Evolutionary conservation across 2,329 filamentous ascomycete species (phyloP).

Genomic region (Neonectria hederae): DNA sequence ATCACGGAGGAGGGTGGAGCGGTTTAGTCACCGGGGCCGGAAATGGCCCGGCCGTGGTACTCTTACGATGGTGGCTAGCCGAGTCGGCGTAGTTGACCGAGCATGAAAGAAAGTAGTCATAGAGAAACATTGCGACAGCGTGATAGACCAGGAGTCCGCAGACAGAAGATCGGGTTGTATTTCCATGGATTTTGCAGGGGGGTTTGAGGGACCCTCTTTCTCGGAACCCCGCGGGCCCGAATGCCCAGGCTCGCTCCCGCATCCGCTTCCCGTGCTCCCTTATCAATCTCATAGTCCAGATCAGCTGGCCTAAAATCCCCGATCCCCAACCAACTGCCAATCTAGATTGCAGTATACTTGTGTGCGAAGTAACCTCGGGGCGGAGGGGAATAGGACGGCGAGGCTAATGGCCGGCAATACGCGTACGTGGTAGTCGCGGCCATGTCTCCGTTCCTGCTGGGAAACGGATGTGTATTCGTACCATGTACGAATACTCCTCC

Average conservation of each 20-base stretch:
- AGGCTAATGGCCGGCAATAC: slow-evolving; percentile 19
- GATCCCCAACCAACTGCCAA: slow-evolving; percentile 4
- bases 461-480: slow-evolving; percentile 3
- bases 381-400: slow-evolving; percentile 11
- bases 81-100: slow-evolving; percentile 18
- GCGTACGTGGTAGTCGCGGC: background rate
- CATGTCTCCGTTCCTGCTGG: background rate
- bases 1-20: slow-evolving; percentile 2
- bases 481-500: background rate
- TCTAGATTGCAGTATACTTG: background rate
- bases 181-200: background rate
- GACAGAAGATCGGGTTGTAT: background rate
- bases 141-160: background rate
- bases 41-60: slow-evolving; percentile 6
- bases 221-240: background rate
- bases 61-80: background rate
- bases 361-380: slow-evolving; percentile 1
- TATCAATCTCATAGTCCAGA: slow-evolving; percentile 43
- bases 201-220: background rate
- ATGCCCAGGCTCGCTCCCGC: slow-evolving; percentile 6
- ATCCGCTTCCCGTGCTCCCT: slow-evolving; percentile 11
- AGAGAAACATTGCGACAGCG: background rate
- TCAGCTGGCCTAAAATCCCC: slow-evolving; percentile 25
- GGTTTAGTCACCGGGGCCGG: slow-evolving; percentile 10
- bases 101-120: background rate